These are phyloP conservation scores for Wickerhamiella parazyma DNA, from an alignment of 805 yeast species.

Conservation along the genomic window DNA sequence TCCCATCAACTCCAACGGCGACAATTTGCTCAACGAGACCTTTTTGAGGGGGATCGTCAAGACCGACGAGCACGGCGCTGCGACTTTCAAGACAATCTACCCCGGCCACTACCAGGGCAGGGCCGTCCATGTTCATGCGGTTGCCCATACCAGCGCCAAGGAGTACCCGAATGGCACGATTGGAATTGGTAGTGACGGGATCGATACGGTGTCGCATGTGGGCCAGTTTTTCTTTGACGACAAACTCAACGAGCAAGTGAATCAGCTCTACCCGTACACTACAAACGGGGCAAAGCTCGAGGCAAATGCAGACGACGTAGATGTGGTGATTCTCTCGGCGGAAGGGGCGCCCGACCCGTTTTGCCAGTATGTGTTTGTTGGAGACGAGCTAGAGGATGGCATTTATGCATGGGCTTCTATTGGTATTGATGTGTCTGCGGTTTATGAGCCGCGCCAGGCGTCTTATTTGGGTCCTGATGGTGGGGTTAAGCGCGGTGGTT, in stretches of 20 bases:
- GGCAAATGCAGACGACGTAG: neutral
- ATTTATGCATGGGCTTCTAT: neutral
- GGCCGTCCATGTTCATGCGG: neutral
- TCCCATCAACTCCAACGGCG: conserved; percentile 3
- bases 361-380: neutral
- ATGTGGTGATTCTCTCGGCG: neutral
- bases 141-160: neutral
- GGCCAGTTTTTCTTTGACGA: conserved; percentile 4
- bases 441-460: neutral
- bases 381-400: neutral
- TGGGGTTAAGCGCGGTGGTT: neutral
- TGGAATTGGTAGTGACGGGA: neutral
- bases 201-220: neutral
- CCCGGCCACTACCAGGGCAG: conserved; percentile 1
- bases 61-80: conserved; percentile 6
- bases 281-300: neutral
- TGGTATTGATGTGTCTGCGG: neutral
- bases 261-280: neutral
- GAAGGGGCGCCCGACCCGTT: neutral
- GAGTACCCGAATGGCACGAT: conserved; percentile 2
- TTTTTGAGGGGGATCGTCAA: conserved; percentile 3
- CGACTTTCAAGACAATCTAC: conserved; percentile 4
- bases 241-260: neutral
- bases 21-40: conserved; percentile 1
- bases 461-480: neutral